These are phyloP conservation scores for Picea abies DNA, from an alignment of 83 land plant genomes.

Conservation along the genomic window DNA sequence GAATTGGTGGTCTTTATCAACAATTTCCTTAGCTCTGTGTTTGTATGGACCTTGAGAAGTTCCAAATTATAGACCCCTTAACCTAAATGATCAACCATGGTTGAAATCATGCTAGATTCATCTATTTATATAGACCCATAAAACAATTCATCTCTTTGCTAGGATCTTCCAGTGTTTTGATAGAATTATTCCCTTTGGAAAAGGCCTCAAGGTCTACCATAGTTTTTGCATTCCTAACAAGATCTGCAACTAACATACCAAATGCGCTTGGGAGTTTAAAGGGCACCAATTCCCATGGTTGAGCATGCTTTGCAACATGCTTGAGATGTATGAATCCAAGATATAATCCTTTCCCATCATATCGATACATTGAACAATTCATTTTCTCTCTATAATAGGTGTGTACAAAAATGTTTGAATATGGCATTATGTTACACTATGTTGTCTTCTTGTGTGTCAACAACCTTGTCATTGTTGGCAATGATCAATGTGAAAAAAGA, in stretches of 20 bases:
- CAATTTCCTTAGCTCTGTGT: too few species aligned
- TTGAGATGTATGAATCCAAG: constrained; percentile 47
- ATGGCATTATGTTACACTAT: constrained; percentile 53
- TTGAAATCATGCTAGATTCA: too few species aligned
- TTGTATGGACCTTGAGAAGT: too few species aligned
- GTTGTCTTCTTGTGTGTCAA: constrained; percentile 60
- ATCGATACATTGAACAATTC: constrained; percentile 49
- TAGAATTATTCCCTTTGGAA: too few species aligned
- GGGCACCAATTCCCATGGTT: constrained; percentile 63
- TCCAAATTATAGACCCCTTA: too few species aligned
- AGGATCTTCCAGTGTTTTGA: too few species aligned
- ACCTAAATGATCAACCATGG: too few species aligned
- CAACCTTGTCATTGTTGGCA: constrained; percentile 55
- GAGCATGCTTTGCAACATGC: constrained; percentile 38
- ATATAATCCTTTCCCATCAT: constrained; percentile 40
- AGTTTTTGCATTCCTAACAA: constrained; percentile 40
- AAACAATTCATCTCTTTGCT: too few species aligned
- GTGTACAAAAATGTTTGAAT: constrained; percentile 50
- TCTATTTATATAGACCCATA: too few species aligned
- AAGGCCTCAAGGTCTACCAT: not conserved
- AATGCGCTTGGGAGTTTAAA: constrained; percentile 13
- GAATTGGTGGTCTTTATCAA: too few species aligned
- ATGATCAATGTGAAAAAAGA: constrained; percentile 51
- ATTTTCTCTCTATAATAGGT: constrained; percentile 46
- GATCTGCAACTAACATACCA: constrained; percentile 65